Base-by-base conservation (phyloP, 192 early-diverging fungal species). In the Geranomyces variabilis region DNA sequence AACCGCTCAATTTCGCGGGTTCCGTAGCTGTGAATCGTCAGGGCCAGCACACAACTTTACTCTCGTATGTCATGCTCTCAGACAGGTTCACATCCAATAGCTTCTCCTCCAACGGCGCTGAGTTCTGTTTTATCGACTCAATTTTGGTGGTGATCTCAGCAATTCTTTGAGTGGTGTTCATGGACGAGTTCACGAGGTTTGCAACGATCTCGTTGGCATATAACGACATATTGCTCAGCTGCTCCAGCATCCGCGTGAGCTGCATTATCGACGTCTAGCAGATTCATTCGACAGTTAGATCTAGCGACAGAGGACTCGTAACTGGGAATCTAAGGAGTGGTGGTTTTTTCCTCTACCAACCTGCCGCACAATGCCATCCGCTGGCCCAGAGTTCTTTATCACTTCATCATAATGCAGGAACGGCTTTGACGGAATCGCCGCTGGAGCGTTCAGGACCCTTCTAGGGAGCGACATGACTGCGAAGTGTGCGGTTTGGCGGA, bases 241-340 rank as follows among this genome's bases (percentile, higher is more conserved):
- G 74, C n/a, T 74, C 71, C n/a, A 81, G 28, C 21, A 74, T 34
- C 10, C 80, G 69, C 2, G 66, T 71, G 30, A 81, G 49, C 63
- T 81, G 80, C 77, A 81, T 76, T 28, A 78, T 45, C 8, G 76
- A 57, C 30, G 67, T 59, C 78, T 79, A 47, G 9, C 13, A 68
- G 12, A 41, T 3, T 22, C 24, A 26, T 1, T 24, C 30, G 30
- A 4, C 13, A 19, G 46, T 12, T 6, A 24, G 44, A 13, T 53
- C 24, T n/a, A 53, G 51, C 51, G 58, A 60, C 7, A 33, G 33
- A 22, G 24, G 12, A 63, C 28, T 9, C 12, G 29, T 14, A 22
- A 53, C 19, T 14, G 48, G 12, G 30, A 10, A 21, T 57, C 24
- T 57, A 13, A 47, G 10, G 19, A 10, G 10, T 47, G 12, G 19